Percentiles rank a stretch among this genome's conserved stretches.
These are phyloP conservation scores for Lonicera japonica DNA, from an alignment of 129 eudicot species.

Conservation along the genomic window DNA sequence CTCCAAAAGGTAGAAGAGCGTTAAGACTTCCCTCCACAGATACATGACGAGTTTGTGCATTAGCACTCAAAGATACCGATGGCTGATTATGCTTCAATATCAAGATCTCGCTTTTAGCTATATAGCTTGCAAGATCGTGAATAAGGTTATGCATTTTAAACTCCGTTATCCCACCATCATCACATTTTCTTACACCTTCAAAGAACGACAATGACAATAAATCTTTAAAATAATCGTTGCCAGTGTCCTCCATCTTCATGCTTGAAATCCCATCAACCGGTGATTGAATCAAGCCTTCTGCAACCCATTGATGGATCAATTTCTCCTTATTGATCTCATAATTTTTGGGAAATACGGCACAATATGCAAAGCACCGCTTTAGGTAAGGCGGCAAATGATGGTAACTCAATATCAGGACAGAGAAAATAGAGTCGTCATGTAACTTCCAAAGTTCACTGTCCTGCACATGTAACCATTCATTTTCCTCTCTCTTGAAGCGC, in stretches of 20 bases:
- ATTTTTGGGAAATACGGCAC: slow-evolving; percentile 18
- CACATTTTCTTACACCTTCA: slow-evolving; percentile 1
- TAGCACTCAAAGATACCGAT: neutral
- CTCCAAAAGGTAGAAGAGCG: neutral
- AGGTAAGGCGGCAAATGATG: slow-evolving; percentile 16
- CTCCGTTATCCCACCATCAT: neutral
- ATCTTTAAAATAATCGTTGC: slow-evolving; percentile 17
- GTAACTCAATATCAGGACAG: slow-evolving; percentile 21
- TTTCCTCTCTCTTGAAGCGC: slow-evolving; percentile 13
- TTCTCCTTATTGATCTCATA: slow-evolving; percentile 8
- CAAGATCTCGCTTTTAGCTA: slow-evolving; percentile 12
- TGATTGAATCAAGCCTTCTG: slow-evolving; percentile 14
- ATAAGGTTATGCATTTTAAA: slow-evolving; percentile 19
- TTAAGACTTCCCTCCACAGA: slow-evolving; percentile 5
- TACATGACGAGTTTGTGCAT: slow-evolving; percentile 5
- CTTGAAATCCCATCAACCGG: neutral
- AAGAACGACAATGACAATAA: slow-evolving; percentile 13
- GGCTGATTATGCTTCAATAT: neutral
- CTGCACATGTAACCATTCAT: slow-evolving; percentile 16
- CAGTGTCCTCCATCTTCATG: slow-evolving; percentile 11
- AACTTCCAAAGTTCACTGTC: slow-evolving; percentile 19
- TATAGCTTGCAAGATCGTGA: slow-evolving; percentile 16
- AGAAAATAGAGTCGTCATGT: neutral
- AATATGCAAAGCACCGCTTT: slow-evolving; percentile 26
- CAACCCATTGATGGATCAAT: slow-evolving; percentile 16